Evolutionary conservation across 768 basidiomycete genomes (phyloP).

Genomic region (Lepiota venenata): DNA sequence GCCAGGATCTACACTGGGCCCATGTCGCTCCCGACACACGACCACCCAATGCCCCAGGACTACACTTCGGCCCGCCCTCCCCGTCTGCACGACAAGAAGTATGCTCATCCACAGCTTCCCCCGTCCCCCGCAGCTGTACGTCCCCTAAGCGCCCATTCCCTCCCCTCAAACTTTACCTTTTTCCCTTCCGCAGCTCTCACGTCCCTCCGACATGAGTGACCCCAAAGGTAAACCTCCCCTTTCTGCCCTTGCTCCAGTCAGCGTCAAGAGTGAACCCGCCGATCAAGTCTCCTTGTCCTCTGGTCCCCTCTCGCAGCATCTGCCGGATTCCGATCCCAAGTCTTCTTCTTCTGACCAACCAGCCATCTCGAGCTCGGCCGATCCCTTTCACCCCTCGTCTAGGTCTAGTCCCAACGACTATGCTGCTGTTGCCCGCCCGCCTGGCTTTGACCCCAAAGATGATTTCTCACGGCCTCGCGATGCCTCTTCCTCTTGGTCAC

Average conservation of each 20-base stretch:
- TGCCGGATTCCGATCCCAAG: not conserved
- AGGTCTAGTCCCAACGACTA: not conserved
- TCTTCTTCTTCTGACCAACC: not conserved
- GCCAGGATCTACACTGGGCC: conserved; percentile 63
- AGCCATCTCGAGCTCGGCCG: conserved; percentile 1
- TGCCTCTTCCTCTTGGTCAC: conserved; percentile 8
- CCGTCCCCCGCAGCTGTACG: too few species aligned
- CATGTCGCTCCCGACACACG: conserved; percentile 13
- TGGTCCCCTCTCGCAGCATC: not conserved
- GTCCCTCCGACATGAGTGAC: not conserved
- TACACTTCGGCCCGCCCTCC: not conserved
- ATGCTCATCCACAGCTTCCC: not conserved
- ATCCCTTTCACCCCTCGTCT: not conserved
- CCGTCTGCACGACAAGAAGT: not conserved
- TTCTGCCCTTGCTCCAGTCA: not conserved
- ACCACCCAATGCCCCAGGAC: not conserved
- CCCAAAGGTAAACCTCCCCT: conserved; percentile 1
- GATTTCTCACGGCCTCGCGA: conserved; percentile 2
- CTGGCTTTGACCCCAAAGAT: too few species aligned
- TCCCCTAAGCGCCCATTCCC: not conserved
- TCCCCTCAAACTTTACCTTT: not conserved
- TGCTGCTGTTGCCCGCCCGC: not conserved
- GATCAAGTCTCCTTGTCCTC: not conserved
- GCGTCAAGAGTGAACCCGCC: conserved; percentile 1
- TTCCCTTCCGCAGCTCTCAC: not conserved